Conservation (phyloP, 352 stramenopile species). For the Pythium chondricola region DNA sequence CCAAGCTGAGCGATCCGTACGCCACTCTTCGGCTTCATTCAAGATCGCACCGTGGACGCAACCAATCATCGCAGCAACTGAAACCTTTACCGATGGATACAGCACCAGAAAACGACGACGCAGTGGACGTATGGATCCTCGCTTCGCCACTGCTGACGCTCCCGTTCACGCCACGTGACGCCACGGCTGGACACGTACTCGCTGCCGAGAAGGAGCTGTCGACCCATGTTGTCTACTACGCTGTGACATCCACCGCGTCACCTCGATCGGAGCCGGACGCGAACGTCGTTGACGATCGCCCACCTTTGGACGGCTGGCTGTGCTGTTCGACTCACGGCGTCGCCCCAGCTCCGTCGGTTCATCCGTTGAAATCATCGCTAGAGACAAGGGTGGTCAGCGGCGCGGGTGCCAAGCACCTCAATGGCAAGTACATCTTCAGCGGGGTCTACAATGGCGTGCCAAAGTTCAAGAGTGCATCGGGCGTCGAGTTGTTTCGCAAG, state of each 20-base stretch:
- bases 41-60: neutral
- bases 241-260: slow-evolving; percentile 23
- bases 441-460: slow-evolving; percentile 40
- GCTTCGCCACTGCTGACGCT: slow-evolving; percentile 35
- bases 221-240: slow-evolving; percentile 65
- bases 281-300: slow-evolving; percentile 13
- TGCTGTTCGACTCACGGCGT: slow-evolving; percentile 44
- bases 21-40: neutral
- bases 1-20: slow-evolving; percentile 40
- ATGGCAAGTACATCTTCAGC: slow-evolving; percentile 57
- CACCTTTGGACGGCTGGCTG: slow-evolving; percentile 46
- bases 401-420: slow-evolving; percentile 44
- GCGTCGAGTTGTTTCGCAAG: slow-evolving; percentile 73
- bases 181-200: slow-evolving; percentile 20
- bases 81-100: slow-evolving; percentile 1
- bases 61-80: neutral
- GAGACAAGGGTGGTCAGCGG: slow-evolving; percentile 55
- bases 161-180: slow-evolving; percentile 43
- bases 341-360: slow-evolving; percentile 26
- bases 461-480: slow-evolving; percentile 58
- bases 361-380: slow-evolving; percentile 35
- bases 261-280: neutral
- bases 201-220: slow-evolving; percentile 54
- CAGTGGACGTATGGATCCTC: slow-evolving; percentile 43
- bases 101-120: slow-evolving; percentile 5